These are phyloP conservation scores for Aspergillus clavatus DNA, from an alignment of 2,329 filamentous ascomycete genomes.

Conservation along the genomic window DNA sequence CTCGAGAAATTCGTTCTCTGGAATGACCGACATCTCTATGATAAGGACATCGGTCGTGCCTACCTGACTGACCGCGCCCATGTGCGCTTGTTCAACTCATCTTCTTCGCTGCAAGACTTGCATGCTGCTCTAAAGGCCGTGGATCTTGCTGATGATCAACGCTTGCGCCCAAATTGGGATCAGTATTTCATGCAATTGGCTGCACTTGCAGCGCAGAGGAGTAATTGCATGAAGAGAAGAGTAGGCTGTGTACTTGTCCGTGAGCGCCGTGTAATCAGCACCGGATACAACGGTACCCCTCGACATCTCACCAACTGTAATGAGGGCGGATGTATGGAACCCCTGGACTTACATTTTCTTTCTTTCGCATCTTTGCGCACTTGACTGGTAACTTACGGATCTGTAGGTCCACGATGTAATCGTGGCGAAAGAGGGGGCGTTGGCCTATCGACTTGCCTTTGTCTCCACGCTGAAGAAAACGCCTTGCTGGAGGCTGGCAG, in stretches of 20 bases:
- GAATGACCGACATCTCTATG: constrained; percentile 72
- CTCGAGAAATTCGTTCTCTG: constrained; percentile 57
- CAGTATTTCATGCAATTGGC: constrained; percentile 98
- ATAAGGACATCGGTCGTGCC: constrained; percentile 58
- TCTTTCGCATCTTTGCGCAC: not conserved
- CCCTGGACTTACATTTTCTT: not conserved
- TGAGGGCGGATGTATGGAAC: constrained; percentile 70
- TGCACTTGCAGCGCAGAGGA: constrained; percentile 79
- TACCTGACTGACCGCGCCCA: constrained; percentile 76
- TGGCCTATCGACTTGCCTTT: constrained; percentile 80
- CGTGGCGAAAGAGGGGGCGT: constrained; percentile 64
- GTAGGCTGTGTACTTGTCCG: constrained; percentile 91
- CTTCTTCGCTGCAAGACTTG: constrained; percentile 64
- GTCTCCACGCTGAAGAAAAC: constrained; percentile 98
- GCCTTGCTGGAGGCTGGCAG: constrained; percentile 89
- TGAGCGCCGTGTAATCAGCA: constrained; percentile 82
- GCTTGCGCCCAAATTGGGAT: constrained; percentile 88
- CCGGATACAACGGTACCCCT: constrained; percentile 97
- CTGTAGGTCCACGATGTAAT: constrained; percentile 67
- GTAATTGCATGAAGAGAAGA: constrained; percentile 96
- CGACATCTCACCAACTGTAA: constrained; percentile 83
- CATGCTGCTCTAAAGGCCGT: constrained; percentile 68
- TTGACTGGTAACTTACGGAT: constrained; percentile 7
- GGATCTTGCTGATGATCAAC: constrained; percentile 70
- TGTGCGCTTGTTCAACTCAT: constrained; percentile 81